Conservation (phyloP, 1,139 yeast species). For the Sugiyamaella xylanicola region DNA sequence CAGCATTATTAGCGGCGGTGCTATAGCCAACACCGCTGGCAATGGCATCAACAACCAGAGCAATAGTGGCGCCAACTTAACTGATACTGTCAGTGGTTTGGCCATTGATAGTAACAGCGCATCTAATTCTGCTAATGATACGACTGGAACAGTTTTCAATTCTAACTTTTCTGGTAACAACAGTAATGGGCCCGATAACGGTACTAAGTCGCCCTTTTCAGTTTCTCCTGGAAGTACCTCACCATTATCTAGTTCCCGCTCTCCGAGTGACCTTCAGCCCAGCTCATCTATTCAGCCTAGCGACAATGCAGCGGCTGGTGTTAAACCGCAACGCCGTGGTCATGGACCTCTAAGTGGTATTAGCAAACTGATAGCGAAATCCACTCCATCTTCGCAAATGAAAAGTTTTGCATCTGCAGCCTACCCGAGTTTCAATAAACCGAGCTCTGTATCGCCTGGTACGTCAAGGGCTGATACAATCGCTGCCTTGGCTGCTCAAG, state of each 20-base stretch:
- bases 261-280: slow-evolving; percentile 9
- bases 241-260: slow-evolving; percentile 7
- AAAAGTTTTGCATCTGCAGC: slow-evolving; percentile 18
- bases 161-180: no score
- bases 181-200: not conserved
- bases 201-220: slow-evolving; percentile 3
- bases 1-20: no score
- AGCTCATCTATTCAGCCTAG: slow-evolving; percentile 1
- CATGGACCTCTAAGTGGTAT: slow-evolving; percentile 17
- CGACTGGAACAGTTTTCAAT: no score
- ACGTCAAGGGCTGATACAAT: slow-evolving; percentile 13
- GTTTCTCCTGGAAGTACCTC: slow-evolving; percentile 1
- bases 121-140: no score
- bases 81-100: no score
- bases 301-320: not conserved
- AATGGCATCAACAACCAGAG: no score
- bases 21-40: no score
- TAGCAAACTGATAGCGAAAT: slow-evolving; percentile 13
- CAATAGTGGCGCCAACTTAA: no score
- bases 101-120: no score
- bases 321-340: slow-evolving; percentile 1
- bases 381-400: slow-evolving; percentile 14
- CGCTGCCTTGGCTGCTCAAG: slow-evolving; percentile 13
- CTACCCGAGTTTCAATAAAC: slow-evolving; percentile 1
- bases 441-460: slow-evolving; percentile 3